Percentiles rank a stretch among this genome's conserved stretches.
Evolutionary conservation across 2,329 filamentous ascomycete genomes (phyloP).

Genomic region (Aureobasidium sp.): DNA sequence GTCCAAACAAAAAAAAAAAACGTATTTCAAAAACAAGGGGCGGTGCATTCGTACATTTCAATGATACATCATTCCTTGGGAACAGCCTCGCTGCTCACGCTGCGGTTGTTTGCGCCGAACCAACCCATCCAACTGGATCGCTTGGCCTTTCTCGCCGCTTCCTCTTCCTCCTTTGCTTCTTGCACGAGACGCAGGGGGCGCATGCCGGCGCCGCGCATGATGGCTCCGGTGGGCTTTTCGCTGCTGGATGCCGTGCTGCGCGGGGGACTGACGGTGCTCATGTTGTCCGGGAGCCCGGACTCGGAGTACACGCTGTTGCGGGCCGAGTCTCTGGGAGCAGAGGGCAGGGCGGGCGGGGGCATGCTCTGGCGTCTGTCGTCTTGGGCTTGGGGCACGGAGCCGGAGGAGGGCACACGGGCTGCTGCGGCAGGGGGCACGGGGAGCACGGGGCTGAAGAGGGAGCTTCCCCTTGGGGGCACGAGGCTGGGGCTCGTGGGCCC

Average conservation of each 20-base stretch:
- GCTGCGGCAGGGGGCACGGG: constrained; percentile 42
- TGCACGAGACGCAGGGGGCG: constrained; percentile 80
- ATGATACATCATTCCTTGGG: neutral
- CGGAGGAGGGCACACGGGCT: constrained; percentile 43
- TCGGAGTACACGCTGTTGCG: constrained; percentile 25
- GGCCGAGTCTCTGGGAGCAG: constrained; percentile 23
- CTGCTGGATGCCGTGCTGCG: constrained; percentile 44
- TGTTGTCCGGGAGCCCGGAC: constrained; percentile 13
- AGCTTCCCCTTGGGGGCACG: constrained; percentile 47
- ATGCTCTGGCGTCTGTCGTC: constrained; percentile 16
- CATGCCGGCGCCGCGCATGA: constrained; percentile 57
- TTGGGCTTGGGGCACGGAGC: constrained; percentile 33
- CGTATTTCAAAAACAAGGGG: neutral
- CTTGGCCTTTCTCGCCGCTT: constrained; percentile 36
- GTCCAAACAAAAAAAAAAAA: neutral
- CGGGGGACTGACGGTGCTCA: constrained; percentile 40
- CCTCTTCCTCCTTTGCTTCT: constrained; percentile 46
- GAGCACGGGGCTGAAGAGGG: constrained; percentile 46
- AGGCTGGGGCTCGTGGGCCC: constrained; percentile 40
- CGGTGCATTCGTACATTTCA: neutral
- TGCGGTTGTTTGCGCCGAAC: constrained; percentile 24
- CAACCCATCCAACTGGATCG: constrained; percentile 40
- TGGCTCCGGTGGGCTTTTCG: constrained; percentile 27
- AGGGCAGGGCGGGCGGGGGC: neutral
- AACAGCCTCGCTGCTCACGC: constrained; percentile 2